Evolutionary conservation across 2,329 filamentous ascomycete genomes (phyloP), one percentile per base, ranked within the genome.

Genomic region (Aureobasidium mangrovei): DNA sequence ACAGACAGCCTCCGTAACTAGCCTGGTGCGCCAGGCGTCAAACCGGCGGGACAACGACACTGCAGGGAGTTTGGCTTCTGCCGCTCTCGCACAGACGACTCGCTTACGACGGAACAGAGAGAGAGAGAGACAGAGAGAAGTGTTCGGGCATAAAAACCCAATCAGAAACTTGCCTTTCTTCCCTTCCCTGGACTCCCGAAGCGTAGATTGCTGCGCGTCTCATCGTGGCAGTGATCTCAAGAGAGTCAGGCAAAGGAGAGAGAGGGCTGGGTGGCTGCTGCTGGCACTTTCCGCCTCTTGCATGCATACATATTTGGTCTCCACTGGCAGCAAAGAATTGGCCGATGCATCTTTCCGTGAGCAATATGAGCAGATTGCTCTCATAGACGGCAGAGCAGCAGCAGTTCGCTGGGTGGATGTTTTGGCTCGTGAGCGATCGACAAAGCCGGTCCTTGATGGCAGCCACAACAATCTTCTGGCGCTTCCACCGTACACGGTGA

Each of bases 11-110:
- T 29, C 47, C 42, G 28, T 33, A 32, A 31, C 49, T 29, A 53
- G 40, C 18, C 41, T 53, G 40, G 43, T 43, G 49, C 49, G 40
- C 49, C 49, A 31, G 49, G 40, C 49, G 39, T 53, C 49, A 44
- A 51, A 44, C 39, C 39, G 31, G 39, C 29, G 39, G 38, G 39
- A 38, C 26, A n/a, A 44, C 31, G 40, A 53, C 10, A 27, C 10
- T 53, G 49, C 40, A 44, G 49, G 8, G 26, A 43, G 31, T 44
- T 29, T 44, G 3, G 18, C 49, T 44, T 43, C 40, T 53, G 49
- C 39, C 40, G 39, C 49, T 12, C 32, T 35, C 32, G 32, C 32
- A 35, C 32, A 35, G 32, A 35, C 32, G 10, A 35, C 32, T 53
- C 49, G 49, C 49, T 53, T 53, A 53, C 40, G 33, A 38, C 27